Conservation (phyloP, 1,139 yeast species). For the Blastobotrys arbuscula region DNA sequence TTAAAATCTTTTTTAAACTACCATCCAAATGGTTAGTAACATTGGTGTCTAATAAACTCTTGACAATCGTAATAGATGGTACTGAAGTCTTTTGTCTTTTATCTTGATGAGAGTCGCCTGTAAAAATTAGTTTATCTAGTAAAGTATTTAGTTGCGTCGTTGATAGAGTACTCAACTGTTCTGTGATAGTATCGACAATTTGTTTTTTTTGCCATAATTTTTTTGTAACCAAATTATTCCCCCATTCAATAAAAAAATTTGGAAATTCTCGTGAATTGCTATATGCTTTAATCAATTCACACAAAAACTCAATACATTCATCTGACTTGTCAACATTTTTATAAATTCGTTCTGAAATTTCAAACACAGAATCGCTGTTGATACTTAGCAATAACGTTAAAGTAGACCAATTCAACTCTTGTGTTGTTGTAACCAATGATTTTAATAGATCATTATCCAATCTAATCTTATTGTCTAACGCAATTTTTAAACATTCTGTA, state of each 20-base stretch:
- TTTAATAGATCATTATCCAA: conserved; percentile 5
- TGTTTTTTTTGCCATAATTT: conserved; percentile 18
- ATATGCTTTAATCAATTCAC: conserved; percentile 38
- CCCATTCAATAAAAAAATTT: conserved; percentile 49
- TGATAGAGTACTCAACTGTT: conserved; percentile 19
- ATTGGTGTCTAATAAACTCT: conserved; percentile 2
- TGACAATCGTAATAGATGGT: conserved; percentile 8
- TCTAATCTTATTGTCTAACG: conserved; percentile 8
- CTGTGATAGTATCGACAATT: conserved; percentile 15
- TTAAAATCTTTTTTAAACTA: conserved; percentile 1
- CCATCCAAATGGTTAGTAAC: conserved; percentile 4
- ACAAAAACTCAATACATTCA: conserved; percentile 10
- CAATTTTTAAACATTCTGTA: conserved; percentile 5
- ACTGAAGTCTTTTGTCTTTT: conserved; percentile 8
- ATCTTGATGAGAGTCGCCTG: not conserved
- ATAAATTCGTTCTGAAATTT: conserved; percentile 9
- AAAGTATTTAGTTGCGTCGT: conserved; percentile 19
- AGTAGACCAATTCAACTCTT: conserved; percentile 9
- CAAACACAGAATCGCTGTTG: conserved; percentile 13
- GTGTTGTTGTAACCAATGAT: not conserved
- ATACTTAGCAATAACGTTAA: conserved; percentile 6
- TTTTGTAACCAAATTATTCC: conserved; percentile 18
- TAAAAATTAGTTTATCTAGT: conserved; percentile 10
- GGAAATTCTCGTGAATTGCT: conserved; percentile 47
- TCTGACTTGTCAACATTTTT: conserved; percentile 1